A percentile compares a stretch with the other conserved stretches of the same genome.
Evolutionary conservation across 1,139 yeast genomes (phyloP).

Genomic region (Lodderomyces jiufengensis): DNA sequence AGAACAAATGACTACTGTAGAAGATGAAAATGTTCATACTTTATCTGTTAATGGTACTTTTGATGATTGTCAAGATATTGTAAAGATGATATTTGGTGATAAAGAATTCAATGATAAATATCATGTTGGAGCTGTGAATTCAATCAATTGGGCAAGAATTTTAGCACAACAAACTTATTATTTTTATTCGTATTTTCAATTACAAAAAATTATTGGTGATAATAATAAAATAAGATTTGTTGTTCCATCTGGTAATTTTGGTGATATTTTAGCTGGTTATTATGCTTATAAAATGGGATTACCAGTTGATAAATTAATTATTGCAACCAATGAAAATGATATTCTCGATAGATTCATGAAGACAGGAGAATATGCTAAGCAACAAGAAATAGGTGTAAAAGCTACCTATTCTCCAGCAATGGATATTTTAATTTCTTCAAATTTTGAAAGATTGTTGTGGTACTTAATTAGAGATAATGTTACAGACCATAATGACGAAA

Average conservation of each 20-base stretch:
- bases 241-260: slow-evolving; percentile 97
- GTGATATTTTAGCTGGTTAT: slow-evolving; percentile 95
- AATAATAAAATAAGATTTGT: slow-evolving; percentile 67
- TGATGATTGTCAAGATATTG: slow-evolving; percentile 97
- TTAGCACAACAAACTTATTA: slow-evolving; percentile 96
- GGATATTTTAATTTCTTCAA: slow-evolving; percentile 94
- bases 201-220: slow-evolving; percentile 35
- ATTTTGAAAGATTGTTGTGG: slow-evolving; percentile 96
- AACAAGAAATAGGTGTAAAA: slow-evolving; percentile 57
- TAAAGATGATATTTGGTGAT: slow-evolving; percentile 90
- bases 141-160: slow-evolving; percentile 98
- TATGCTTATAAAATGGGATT: slow-evolving; percentile 94
- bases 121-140: slow-evolving; percentile 96
- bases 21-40: slow-evolving; percentile 90
- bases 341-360: slow-evolving; percentile 89
- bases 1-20: slow-evolving; percentile 98
- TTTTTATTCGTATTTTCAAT: slow-evolving; percentile 84
- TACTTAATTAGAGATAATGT: slow-evolving; percentile 73
- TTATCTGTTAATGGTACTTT: slow-evolving; percentile 92
- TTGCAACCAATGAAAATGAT: slow-evolving; percentile 95
- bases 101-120: slow-evolving; percentile 79
- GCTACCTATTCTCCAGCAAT: slow-evolving; percentile 96
- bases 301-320: slow-evolving; percentile 79
- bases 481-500: slow-evolving; percentile 50
- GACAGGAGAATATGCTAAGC: slow-evolving; percentile 77